These are phyloP conservation scores for Zygoascus bituminiphila DNA, from an alignment of 805 yeast species.

Conservation along the genomic window DNA sequence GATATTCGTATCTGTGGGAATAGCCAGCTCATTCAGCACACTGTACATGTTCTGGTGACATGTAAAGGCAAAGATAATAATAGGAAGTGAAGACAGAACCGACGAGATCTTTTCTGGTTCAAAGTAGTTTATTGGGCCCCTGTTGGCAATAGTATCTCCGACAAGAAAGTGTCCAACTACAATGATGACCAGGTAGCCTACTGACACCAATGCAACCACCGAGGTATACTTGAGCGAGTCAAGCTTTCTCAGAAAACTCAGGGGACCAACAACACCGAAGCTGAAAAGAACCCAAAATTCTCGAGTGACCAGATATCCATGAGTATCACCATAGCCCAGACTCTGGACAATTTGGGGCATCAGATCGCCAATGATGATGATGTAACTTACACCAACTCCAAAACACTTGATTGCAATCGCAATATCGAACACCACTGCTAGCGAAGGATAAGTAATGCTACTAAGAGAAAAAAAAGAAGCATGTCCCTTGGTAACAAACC, in stretches of 20 bases:
- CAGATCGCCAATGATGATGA: conserved; percentile 66
- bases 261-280: conserved; percentile 44
- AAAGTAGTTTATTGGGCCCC: conserved; percentile 44
- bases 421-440: conserved; percentile 58
- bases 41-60: conserved; percentile 95
- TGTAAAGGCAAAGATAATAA: conserved; percentile 88
- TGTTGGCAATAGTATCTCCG: conserved; percentile 44
- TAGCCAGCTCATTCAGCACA: conserved; percentile 68
- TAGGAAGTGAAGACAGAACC: conserved; percentile 73
- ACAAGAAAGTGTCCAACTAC: conserved; percentile 63
- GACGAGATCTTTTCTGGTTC: conserved; percentile 36
- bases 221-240: conserved; percentile 85
- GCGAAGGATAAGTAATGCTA: conserved; percentile 57
- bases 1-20: conserved; percentile 42
- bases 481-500: conserved; percentile 45
- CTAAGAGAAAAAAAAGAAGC: conserved; percentile 67
- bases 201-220: conserved; percentile 71
- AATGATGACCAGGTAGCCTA: conserved; percentile 62
- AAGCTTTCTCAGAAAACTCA: conserved; percentile 65
- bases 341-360: conserved; percentile 46
- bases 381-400: conserved; percentile 69
- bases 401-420: conserved; percentile 74
- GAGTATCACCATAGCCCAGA: conserved; percentile 15
- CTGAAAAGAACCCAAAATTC: conserved; percentile 40
- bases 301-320: conserved; percentile 23